These are phyloP conservation scores for Aspergillus egyptiacus DNA, from an alignment of 495 filamentous ascomycete genomes.

Conservation along the genomic window DNA sequence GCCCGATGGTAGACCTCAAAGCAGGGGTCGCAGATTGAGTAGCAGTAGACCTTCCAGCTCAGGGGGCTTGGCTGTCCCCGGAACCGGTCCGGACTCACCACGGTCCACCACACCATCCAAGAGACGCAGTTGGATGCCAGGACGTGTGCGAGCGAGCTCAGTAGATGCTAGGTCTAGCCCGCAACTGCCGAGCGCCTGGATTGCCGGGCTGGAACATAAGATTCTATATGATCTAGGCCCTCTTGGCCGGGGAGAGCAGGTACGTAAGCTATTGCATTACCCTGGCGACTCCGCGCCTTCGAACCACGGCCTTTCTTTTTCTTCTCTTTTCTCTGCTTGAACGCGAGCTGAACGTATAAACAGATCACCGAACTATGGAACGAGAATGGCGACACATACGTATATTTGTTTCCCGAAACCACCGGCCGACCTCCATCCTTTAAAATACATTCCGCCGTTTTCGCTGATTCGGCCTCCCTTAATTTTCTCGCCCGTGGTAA, in stretches of 20 bases:
- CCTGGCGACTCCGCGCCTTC: not conserved
- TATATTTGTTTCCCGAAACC: slow-evolving; percentile 72
- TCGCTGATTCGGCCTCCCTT: slow-evolving; percentile 65
- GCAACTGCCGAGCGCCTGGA: slow-evolving; percentile 51
- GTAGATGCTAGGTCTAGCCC: slow-evolving; percentile 21
- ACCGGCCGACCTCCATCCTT: slow-evolving; percentile 68
- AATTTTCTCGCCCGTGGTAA: slow-evolving; percentile 62
- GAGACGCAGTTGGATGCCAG: slow-evolving; percentile 52
- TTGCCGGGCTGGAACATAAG: slow-evolving; percentile 50
- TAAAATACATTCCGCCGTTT: slow-evolving; percentile 63
- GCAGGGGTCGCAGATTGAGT: slow-evolving; percentile 36
- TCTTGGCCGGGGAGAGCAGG: slow-evolving; percentile 55
- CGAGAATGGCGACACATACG: slow-evolving; percentile 70
- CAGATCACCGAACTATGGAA: slow-evolving; percentile 88
- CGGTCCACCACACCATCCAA: slow-evolving; percentile 39
- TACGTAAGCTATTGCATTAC: slow-evolving; percentile 23
- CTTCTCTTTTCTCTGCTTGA: not conserved
- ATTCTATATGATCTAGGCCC: slow-evolving; percentile 56
- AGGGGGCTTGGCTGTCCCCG: slow-evolving; percentile 34
- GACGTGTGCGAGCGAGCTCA: slow-evolving; percentile 36
- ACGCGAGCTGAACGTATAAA: not conserved
- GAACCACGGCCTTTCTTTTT: too few relatives aligned
- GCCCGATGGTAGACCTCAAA: slow-evolving; percentile 32
- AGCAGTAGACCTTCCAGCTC: slow-evolving; percentile 33
- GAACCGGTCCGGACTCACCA: slow-evolving; percentile 32